phyloP scores from a whole-genome alignment of 2,329 filamentous ascomycete species.

The Neurospora crassa region DNA sequence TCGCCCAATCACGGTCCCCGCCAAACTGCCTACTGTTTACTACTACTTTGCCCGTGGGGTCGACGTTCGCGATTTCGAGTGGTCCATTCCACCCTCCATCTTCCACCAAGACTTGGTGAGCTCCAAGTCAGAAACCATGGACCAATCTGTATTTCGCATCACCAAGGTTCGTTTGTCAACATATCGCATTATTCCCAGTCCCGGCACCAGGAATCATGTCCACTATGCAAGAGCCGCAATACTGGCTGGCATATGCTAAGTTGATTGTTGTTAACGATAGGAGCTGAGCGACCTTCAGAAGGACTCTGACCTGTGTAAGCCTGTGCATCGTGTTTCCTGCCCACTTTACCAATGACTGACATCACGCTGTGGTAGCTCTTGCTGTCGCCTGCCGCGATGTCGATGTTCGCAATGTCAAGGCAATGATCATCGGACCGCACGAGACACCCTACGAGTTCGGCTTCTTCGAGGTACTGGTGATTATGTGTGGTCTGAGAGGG shows the following conservation, averaged over 20 bases:
- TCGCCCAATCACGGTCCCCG: not conserved
- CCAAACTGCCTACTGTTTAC: not conserved
- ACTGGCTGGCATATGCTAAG: conserved; percentile 28
- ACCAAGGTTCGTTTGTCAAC: conserved; percentile 50
- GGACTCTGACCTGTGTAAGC: conserved; percentile 71
- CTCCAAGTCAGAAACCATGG: conserved; percentile 41
- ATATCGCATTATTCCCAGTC: not conserved
- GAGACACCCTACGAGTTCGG: conserved; percentile 96
- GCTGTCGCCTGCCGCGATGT: conserved; percentile 80
- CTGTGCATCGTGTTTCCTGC: conserved; percentile 1
- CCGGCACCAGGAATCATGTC: not conserved
- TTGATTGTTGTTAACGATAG: conserved; percentile 30
- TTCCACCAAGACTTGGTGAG: conserved; percentile 5
- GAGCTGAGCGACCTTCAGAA: conserved; percentile 82
- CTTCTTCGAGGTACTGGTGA: conserved; percentile 70
- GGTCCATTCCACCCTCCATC: not conserved
- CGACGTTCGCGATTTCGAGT: not conserved
- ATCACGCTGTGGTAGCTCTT: conserved; percentile 46
- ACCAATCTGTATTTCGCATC: conserved; percentile 82
- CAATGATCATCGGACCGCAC: conserved; percentile 83
- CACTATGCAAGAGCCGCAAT: conserved; percentile 19
- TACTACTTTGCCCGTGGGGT: not conserved
- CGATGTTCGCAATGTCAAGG: conserved; percentile 80
- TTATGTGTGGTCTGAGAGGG: not conserved
- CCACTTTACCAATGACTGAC: conserved; percentile 13